Conservation (phyloP, 2,329 filamentous ascomycete species). For the Mollisia scopiformis region DNA sequence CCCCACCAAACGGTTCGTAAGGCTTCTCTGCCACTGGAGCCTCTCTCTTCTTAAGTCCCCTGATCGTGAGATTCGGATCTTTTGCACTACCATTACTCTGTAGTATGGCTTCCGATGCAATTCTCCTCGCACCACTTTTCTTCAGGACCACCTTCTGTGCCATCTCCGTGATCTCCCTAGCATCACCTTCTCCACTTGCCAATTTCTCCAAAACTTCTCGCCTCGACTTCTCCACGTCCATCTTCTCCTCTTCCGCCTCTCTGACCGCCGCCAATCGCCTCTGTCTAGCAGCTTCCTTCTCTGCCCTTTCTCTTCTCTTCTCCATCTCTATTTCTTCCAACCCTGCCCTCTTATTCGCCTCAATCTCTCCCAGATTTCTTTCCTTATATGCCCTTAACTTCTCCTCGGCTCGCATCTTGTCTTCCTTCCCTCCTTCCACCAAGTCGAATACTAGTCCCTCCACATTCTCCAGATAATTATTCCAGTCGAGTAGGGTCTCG, state of each 20-base stretch:
- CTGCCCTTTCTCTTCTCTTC: conserved; percentile 59
- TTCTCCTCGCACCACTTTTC: conserved; percentile 65
- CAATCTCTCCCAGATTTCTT: conserved; percentile 70
- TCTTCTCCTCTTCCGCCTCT: conserved; percentile 73
- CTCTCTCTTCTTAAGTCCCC: conserved; percentile 73
- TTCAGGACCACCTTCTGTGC: conserved; percentile 66
- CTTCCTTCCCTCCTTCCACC: conserved; percentile 69
- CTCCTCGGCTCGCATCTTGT: conserved; percentile 47
- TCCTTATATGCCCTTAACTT: conserved; percentile 71
- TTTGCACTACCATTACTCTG: conserved; percentile 21
- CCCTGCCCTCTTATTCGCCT: conserved; percentile 59
- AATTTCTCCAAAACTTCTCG: conserved; percentile 73
- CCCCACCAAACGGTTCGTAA: conserved; percentile 87
- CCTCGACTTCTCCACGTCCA: conserved; percentile 62
- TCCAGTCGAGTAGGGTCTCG: conserved; percentile 79
- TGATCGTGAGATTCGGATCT: conserved; percentile 62
- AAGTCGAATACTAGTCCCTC: conserved; percentile 91
- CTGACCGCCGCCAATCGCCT: conserved; percentile 64
- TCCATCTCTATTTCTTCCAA: conserved; percentile 57
- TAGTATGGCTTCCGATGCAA: conserved; percentile 36
- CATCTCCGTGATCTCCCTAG: conserved; percentile 59
- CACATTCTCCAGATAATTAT: conserved; percentile 92
- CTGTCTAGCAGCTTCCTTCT: conserved; percentile 67
- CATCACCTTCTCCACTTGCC: conserved; percentile 62
- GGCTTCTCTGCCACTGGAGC: conserved; percentile 68